Base-by-base conservation (phyloP, 345 rosid species). In the Aethionema arabicum region DNA sequence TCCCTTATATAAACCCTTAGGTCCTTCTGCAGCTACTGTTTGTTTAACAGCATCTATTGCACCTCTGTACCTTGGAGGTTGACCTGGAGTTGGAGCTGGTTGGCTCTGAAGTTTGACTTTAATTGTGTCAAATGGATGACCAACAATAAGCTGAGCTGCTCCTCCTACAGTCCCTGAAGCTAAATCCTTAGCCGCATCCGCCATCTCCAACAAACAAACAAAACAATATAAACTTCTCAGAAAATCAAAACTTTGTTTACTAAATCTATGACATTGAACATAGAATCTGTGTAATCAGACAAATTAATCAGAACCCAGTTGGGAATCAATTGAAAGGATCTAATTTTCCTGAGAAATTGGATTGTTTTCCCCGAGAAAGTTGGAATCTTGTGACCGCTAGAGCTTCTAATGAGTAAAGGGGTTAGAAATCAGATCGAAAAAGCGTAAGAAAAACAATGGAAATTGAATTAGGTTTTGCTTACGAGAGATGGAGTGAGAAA, bases 61-160 rank as follows among this genome's bases (percentile, higher is more conserved):
- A 44, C 99, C 91, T 0, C 79, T 62, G 67, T 69, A 95, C 73
- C 82, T 87, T 21, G 79, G 93, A 62, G 82, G 73, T 54, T 88
- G 97, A 53, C 98, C 97, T 0, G 95, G 93, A 33, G 76, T 64
- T 21, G 96, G 86, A 77, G 76, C 56, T 10, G 93, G 92, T 79
- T 90, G 97, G 79, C 99, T 95, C 72, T 95, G 99, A 57, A 95
- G 99, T 81, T 95, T 95, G 73, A 95, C 99, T 78, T 95, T 95
- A 79, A 95, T 82, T 29, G 99, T 95, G 69, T 95, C 99, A 56
- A 95, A 95, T 11, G 99, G 99, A 76, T 95, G 99, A 8, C 99
- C 99, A 11, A 69, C 70, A 30, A 95, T 60, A 69, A 95, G 68
- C 51, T 90, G 99, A 27, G 98, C 92, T 7, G 89, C 99, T 56